Evolutionary conservation across 2,329 filamentous ascomycete species (phyloP), one percentile per base, ranked within the genome.

Genomic region (Clathrospora elynae): DNA sequence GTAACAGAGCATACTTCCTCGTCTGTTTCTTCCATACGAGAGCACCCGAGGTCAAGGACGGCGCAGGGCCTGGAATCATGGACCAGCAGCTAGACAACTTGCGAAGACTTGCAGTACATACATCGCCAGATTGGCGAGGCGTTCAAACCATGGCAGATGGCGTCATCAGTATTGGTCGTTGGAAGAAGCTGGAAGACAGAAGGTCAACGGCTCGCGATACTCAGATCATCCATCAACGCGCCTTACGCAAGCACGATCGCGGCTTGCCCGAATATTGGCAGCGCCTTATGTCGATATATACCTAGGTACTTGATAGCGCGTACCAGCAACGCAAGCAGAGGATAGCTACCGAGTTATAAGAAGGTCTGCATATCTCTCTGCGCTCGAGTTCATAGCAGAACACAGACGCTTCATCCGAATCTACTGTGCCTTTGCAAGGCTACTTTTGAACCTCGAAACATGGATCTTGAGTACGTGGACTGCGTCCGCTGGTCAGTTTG

Each of bases 381-480:
- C 80, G 82, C 82, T 80, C 73, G 73, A 72, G 67, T 84, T 80
- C 83, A 83, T 88, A 87, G 85, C 84, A 86, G 81, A 85, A 75
- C 71, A 74, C 73, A 73, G 68, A 69, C 64, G 68, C 57, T 70
- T 71, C 68, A 68, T 55, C 63, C 65, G 66, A 68, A 70, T 59
- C 63, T 57, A 67, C 64, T 70, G 67, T 71, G 67, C 64, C 64
- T 67, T 66, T 67, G 62, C 63, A 56, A 44, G 61, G 59, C 65
- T 68, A 53, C 61, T 60, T 65, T 53, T 66, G 59, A 54, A 53
- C 51, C 53, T 57, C 62, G 59, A 59, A 56, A 59, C 49, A 52
- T 58, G 46, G 47, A 53, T 38, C 46, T 49, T 54, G 52, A 51
- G 48, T 47, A 44, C 42, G 46, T 56, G 47, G 51, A 44, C 47